Percentiles rank a stretch among this genome's conserved stretches.
These are phyloP conservation scores for Megacollybia marginata DNA, from an alignment of 768 basidiomycete species.

Conservation along the genomic window DNA sequence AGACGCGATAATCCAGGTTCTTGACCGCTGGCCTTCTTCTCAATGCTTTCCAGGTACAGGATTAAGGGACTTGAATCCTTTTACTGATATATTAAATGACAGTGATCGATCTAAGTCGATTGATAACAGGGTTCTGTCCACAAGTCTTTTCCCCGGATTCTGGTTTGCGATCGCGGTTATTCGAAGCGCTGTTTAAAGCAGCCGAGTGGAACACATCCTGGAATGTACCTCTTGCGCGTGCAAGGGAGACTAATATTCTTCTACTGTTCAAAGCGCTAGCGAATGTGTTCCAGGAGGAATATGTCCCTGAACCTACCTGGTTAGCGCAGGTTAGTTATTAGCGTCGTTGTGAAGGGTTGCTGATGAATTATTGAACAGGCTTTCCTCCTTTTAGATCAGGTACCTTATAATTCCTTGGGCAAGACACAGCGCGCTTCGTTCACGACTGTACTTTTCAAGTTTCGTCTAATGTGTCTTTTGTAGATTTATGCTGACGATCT, in stretches of 20 bases:
- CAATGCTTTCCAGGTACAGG: conserved; percentile 65
- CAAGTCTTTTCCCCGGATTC: conserved; percentile 37
- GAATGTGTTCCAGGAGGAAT: conserved; percentile 65
- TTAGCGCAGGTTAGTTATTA: conserved; percentile 34
- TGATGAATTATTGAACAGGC: not conserved
- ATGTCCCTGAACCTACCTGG: conserved; percentile 39
- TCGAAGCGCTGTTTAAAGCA: conserved; percentile 57
- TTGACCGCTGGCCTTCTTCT: conserved; percentile 68
- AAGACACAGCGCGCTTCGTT: conserved; percentile 73
- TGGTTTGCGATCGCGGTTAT: conserved; percentile 41
- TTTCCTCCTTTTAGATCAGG: conserved; percentile 29
- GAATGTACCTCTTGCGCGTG: conserved; percentile 52
- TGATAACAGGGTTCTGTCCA: conserved; percentile 61
- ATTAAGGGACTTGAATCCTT: conserved; percentile 1
- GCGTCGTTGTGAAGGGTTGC: not conserved
- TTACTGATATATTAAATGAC: not conserved
- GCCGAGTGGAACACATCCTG: conserved; percentile 59
- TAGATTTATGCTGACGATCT: conserved; percentile 1
- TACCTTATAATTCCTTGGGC: conserved; percentile 45
- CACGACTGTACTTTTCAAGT: conserved; percentile 88
- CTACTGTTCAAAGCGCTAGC: conserved; percentile 73
- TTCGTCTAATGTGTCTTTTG: conserved; percentile 16
- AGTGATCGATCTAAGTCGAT: conserved; percentile 85
- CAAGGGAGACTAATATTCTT: conserved; percentile 79
- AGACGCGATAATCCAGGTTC: conserved; percentile 53